Evolutionary conservation across 208 protist genomes (phyloP).

Genomic region (Leptomonas seymouri): DNA sequence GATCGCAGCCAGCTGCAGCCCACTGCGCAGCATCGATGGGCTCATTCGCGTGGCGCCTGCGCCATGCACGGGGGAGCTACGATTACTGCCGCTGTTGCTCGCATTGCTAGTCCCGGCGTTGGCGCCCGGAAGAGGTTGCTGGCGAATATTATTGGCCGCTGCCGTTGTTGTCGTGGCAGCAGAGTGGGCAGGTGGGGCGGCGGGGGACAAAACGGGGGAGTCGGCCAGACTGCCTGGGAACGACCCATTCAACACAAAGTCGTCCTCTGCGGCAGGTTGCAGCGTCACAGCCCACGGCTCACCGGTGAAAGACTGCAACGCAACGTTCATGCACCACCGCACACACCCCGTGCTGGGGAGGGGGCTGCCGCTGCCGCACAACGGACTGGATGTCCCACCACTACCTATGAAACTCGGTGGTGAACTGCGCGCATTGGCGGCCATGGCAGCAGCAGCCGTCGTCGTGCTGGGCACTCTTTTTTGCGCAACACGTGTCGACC

Average conservation of each 20-base stretch:
- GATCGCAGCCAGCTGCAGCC: slow-evolving; percentile 42
- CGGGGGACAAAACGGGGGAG: slow-evolving; percentile 1
- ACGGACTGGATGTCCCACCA: slow-evolving; percentile 15
- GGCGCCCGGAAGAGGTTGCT: slow-evolving; percentile 13
- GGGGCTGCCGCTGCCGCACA: slow-evolving; percentile 9
- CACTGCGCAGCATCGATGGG: slow-evolving; percentile 37
- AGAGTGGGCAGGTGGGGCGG: slow-evolving; percentile 9
- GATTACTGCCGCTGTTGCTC: slow-evolving; percentile 14
- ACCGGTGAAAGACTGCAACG: slow-evolving; percentile 72
- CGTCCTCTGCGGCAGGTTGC: slow-evolving; percentile 33
- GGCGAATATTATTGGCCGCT: slow-evolving; percentile 21
- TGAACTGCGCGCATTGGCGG: not conserved
- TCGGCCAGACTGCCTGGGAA: slow-evolving; percentile 23
- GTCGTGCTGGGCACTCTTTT: slow-evolving; percentile 16
- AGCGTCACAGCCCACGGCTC: slow-evolving; percentile 76
- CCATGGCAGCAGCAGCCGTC: slow-evolving; percentile 3
- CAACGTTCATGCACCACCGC: slow-evolving; percentile 81
- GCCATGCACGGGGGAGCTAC: slow-evolving; percentile 26
- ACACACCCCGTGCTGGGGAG: slow-evolving; percentile 41
- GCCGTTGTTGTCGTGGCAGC: slow-evolving; percentile 25
- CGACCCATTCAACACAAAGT: slow-evolving; percentile 25
- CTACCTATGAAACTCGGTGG: slow-evolving; percentile 8
- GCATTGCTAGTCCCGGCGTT: slow-evolving; percentile 1
- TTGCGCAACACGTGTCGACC: not conserved
- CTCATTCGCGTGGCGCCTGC: slow-evolving; percentile 24